Evolutionary conservation across 73 alveolate genomes (phyloP), one percentile per base, ranked within the genome.

Genomic region (Paramecium biaurelia): DNA sequence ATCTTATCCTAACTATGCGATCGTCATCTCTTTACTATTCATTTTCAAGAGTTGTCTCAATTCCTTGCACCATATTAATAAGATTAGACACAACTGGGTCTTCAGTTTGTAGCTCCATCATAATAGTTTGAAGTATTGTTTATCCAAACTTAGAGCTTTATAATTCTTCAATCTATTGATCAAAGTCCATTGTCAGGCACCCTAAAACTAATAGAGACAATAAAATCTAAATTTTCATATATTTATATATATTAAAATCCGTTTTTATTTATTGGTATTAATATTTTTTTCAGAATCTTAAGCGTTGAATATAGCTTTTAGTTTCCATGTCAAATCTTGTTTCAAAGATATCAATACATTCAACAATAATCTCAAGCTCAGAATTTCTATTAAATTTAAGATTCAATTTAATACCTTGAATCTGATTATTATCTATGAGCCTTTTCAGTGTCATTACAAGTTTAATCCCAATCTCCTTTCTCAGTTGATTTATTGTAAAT

Each of bases 261-360:
- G 90, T 79, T 79, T 79, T 79, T 23, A 79, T 74, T 74, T 38
- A 30, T 41, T 79, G 28, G 47, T 23, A 42, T 79, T 79, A 43
- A 30, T 79, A 47, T 41, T 20, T 76, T n/a, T 30, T 79, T 47
- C 90, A 79, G 45, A 79, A 23, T 79, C 90, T 79, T 20, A 79
- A 20, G 28, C 90, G 45, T 41, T 79, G 56, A 79, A 79, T 45
- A 24, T 37, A 79, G 43, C 76, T 47, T 41, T 79, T 43, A 30
- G 90, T 79, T 24, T 79, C 90, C 90, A 43, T 43, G 56, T 79
- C 90, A 18, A 79, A 79, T 79, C 90, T 79, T 20, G 90, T 79
- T 23, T 79, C 90, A 41, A 79, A 79, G 42, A 79, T 79, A 32
- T 79, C 90, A 79, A 79, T 79, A 12, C 70, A 43, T 47, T 79